Evolutionary conservation across 768 basidiomycete genomes (phyloP).

Genomic region (Russula olivacea): DNA sequence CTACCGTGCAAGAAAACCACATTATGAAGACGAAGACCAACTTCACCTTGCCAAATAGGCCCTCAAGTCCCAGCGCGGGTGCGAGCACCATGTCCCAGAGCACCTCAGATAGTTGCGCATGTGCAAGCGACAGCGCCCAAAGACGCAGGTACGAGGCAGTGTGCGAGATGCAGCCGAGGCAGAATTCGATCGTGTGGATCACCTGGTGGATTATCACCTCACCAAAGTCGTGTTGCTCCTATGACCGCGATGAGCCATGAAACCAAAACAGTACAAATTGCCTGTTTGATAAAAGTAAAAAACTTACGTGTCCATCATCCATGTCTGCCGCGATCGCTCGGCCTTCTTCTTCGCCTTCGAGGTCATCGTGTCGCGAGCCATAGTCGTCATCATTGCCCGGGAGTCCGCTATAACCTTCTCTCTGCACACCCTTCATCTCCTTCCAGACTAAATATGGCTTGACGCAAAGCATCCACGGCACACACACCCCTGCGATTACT

Average conservation of each 20-base stretch:
- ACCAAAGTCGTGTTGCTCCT: conserved; percentile 87
- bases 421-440: conserved; percentile 79
- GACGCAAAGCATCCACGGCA: conserved; percentile 88
- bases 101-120: conserved; percentile 94
- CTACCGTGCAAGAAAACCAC: conserved; percentile 78
- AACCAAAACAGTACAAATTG: background rate
- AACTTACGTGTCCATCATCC: conserved; percentile 67
- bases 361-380: conserved; percentile 49
- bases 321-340: conserved; percentile 65
- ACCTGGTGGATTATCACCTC: conserved; percentile 96
- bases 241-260: conserved; percentile 9
- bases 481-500: conserved; percentile 74
- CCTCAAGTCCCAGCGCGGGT: conserved; percentile 51
- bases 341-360: conserved; percentile 79
- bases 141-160: conserved; percentile 90
- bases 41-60: conserved; percentile 47
- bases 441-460: conserved; percentile 92
- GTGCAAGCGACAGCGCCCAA: conserved; percentile 97
- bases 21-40: conserved; percentile 48
- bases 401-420: conserved; percentile 76
- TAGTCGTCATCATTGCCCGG: conserved; percentile 48
- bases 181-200: conserved; percentile 99
- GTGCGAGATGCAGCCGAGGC: conserved; percentile 97
- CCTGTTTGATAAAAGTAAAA: conserved; percentile 29
- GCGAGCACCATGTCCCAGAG: conserved; percentile 85